phyloP scores from a whole-genome alignment of 2,329 filamentous ascomycete species.

The Graphilbum ipis-grandicollis region DNA sequence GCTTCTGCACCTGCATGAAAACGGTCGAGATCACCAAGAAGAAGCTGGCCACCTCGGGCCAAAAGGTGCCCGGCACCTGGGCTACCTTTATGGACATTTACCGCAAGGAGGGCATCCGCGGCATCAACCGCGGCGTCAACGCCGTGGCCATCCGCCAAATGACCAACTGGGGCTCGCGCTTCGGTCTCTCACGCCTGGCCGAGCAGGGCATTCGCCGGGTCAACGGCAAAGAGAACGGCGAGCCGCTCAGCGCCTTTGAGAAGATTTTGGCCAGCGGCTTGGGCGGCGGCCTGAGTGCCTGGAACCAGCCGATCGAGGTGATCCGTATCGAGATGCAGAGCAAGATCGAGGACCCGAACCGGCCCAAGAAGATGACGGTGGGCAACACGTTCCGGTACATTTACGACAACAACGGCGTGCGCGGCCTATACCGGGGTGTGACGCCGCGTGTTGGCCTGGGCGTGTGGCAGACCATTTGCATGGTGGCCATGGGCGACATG shows the following conservation, averaged over 20 bases:
- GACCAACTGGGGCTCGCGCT: slow-evolving; percentile 97
- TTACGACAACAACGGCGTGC: slow-evolving; percentile 72
- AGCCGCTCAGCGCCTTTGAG: slow-evolving; percentile 65
- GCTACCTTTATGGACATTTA: slow-evolving; percentile 96
- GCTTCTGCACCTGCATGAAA: slow-evolving; percentile 99
- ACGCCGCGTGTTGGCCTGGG: slow-evolving; percentile 84
- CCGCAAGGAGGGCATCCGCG: slow-evolving; percentile 77
- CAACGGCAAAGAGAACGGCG: slow-evolving; percentile 61
- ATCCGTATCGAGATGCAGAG: slow-evolving; percentile 99
- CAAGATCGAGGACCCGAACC: slow-evolving; percentile 94
- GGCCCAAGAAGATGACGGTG: slow-evolving; percentile 97
- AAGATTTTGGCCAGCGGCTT: slow-evolving; percentile 77
- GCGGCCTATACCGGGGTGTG: slow-evolving; percentile 90
- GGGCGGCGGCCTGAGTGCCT: slow-evolving; percentile 87
- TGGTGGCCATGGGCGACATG: slow-evolving; percentile 97
- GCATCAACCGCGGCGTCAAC: slow-evolving; percentile 98
- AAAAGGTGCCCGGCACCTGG: slow-evolving; percentile 79
- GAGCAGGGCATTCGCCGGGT: slow-evolving; percentile 70
- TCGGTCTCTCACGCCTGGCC: slow-evolving; percentile 81
- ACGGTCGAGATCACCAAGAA: slow-evolving; percentile 98
- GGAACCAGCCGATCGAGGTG: slow-evolving; percentile 99
- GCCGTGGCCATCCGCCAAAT: slow-evolving; percentile 97
- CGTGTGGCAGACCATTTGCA: slow-evolving; percentile 99
- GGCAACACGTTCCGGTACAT: slow-evolving; percentile 77
- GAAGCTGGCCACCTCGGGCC: slow-evolving; percentile 72